These are phyloP conservation scores for Euphorbia pulcherrima DNA, from an alignment of 345 rosid species.

Conservation along the genomic window DNA sequence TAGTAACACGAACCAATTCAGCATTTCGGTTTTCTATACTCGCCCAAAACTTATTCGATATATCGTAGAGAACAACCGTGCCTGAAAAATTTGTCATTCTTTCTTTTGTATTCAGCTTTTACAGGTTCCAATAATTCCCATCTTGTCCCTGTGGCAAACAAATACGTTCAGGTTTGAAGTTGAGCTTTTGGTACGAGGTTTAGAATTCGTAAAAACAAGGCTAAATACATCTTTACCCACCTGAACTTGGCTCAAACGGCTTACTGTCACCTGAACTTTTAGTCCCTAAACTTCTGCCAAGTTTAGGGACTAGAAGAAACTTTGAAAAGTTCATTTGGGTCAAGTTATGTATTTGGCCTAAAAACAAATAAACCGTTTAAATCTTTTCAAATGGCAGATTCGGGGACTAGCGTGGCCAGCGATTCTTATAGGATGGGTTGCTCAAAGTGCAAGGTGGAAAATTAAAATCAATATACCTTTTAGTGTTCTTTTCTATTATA, in stretches of 20 bases:
- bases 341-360: too few species aligned
- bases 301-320: too few species aligned
- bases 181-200: not conserved
- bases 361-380: not conserved
- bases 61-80: not conserved
- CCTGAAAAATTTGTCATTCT: not conserved
- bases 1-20: constrained; percentile 44
- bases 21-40: constrained; percentile 10
- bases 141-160: constrained; percentile 27
- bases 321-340: too few species aligned
- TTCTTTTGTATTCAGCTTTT: constrained; percentile 8
- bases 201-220: too few species aligned
- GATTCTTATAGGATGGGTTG: constrained; percentile 79
- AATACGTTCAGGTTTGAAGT: constrained; percentile 25
- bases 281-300: too few species aligned
- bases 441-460: constrained; percentile 89
- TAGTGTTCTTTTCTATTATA: not conserved
- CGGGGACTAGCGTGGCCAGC: constrained; percentile 98
- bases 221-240: too few species aligned
- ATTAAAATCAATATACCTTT: constrained; percentile 14
- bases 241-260: too few species aligned
- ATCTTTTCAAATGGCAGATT: constrained; percentile 41
- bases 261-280: too few species aligned
- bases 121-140: constrained; percentile 20
- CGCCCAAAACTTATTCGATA: not conserved